Evolutionary conservation across 257 asterid species (phyloP).

Genomic region (Lithospermum erythrorhizon): DNA sequence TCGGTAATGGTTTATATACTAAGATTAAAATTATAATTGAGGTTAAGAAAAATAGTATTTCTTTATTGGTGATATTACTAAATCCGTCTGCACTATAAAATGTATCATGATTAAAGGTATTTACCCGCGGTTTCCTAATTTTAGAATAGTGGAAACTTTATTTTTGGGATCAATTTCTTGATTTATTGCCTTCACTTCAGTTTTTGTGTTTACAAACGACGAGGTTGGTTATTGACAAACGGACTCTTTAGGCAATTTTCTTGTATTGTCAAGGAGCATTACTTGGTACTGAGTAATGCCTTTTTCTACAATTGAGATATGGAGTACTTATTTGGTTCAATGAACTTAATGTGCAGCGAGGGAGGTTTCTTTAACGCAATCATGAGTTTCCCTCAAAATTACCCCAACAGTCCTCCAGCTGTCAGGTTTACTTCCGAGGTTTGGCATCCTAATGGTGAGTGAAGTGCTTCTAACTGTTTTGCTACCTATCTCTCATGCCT

Average conservation of each 20-base stretch:
- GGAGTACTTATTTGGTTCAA: slow-evolving; percentile 7
- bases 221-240: not conserved
- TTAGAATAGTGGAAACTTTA: too few relatives aligned
- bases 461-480: too few relatives aligned
- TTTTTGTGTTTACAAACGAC: not conserved
- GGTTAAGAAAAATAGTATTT: not conserved
- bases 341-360: slow-evolving; percentile 48
- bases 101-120: not conserved
- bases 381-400: slow-evolving; percentile 76
- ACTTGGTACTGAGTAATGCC: not conserved
- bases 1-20: not conserved
- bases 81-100: not conserved
- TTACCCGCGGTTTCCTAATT: too few relatives aligned
- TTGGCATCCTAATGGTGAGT: slow-evolving; percentile 89
- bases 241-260: not conserved
- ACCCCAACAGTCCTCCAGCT: slow-evolving; percentile 85
- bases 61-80: not conserved
- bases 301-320: not conserved
- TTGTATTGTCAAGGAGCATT: not conserved
- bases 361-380: slow-evolving; percentile 93
- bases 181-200: not conserved
- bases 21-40: not conserved
- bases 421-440: slow-evolving; percentile 81
- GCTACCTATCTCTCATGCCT: slow-evolving; percentile 11
- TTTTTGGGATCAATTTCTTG: not conserved